Percentiles rank a stretch among this genome's conserved stretches.
phyloP scores from a whole-genome alignment of 2,329 filamentous ascomycete species.

The Penicillium sp. region DNA sequence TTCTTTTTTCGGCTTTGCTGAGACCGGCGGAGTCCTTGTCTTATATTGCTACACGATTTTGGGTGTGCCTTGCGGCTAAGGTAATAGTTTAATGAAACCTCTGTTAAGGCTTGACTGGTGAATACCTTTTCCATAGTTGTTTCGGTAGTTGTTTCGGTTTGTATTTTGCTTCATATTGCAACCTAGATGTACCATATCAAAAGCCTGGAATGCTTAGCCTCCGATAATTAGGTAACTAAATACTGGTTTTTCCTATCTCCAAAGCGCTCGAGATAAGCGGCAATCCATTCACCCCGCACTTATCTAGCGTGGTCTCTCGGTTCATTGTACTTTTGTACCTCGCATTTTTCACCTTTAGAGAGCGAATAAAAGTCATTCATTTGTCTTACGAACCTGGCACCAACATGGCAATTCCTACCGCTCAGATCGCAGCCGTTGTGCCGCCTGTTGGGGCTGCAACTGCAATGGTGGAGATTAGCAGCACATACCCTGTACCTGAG shows the following conservation, averaged over 20 bases:
- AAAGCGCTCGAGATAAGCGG: slow-evolving; percentile 11
- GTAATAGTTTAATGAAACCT: slow-evolving; percentile 33
- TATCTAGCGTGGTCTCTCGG: not conserved
- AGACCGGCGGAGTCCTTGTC: slow-evolving; percentile 27
- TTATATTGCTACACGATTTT: slow-evolving; percentile 34
- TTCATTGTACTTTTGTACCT: not conserved
- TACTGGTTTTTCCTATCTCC: not conserved
- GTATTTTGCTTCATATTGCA: not conserved
- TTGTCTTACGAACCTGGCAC: not conserved
- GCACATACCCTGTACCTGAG: slow-evolving; percentile 31
- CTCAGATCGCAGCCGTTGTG: slow-evolving; percentile 31
- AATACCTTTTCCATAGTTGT: not conserved
- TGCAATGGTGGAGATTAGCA: slow-evolving; percentile 23
- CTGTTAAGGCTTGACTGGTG: slow-evolving; percentile 6
- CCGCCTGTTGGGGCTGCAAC: slow-evolving; percentile 20
- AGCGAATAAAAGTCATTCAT: not conserved
- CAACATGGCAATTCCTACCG: slow-evolving; percentile 20
- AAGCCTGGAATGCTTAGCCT: not conserved
- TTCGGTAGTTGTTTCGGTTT: not conserved
- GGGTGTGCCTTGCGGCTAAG: slow-evolving; percentile 19
- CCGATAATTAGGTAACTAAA: not conserved
- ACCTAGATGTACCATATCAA: not conserved
- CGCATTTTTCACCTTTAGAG: not conserved
- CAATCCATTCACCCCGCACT: slow-evolving; percentile 18
- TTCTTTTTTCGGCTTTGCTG: slow-evolving; percentile 23